Evolutionary conservation across 2,329 filamentous ascomycete species (phyloP), one percentile per base, ranked within the genome.

Genomic region (Neopestalotiopsis rosae): DNA sequence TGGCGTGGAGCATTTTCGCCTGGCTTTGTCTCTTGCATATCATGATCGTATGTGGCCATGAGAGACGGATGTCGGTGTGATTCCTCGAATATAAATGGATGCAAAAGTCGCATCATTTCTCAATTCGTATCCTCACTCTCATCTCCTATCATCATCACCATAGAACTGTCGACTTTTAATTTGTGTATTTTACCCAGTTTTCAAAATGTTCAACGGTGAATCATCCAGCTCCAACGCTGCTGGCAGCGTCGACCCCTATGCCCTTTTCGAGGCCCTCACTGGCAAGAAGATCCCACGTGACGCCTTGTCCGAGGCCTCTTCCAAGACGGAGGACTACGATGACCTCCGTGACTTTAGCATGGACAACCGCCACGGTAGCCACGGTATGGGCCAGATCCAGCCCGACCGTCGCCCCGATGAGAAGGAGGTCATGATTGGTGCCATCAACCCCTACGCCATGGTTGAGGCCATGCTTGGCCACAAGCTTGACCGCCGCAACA

Each of bases 401-500:
- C 80, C 80, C 28, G 81, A 84, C 63, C 75, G 74, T 32, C 76
- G 77, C 0, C 82, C 81, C 66, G 78, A 82, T 74, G 75, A 83
- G 59, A 13, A 24, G 17, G 40, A 65, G 40, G 72, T 83, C 58
- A 71, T 73, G 24, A 74, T 84, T 45, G 82, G 82, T 17, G 81
- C 75, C 68, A 79, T 81, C 76, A 84, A 84, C 76, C 83, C 83
- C 2, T 84, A 82, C 69, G 81, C 83, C 20, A 76, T 84, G 13
- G 80, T 80, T 3, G 83, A 84, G 76, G 80, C 82, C 28, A 76
- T 84, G 66, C 73, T 84, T 38, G 81, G 81, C 68, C 80, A 81
- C 67, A 80, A 76, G 66, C 76, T 84, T 24, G 79, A 84, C 72
- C 76, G 77, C n/a, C 70, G 73, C 61, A 81, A 80, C 34, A 73